Percentiles rank a stretch among this genome's conserved stretches.
These are phyloP conservation scores for Teratosphaeria pseudoeucalypti DNA, from an alignment of 2,329 filamentous ascomycete species.

Conservation along the genomic window DNA sequence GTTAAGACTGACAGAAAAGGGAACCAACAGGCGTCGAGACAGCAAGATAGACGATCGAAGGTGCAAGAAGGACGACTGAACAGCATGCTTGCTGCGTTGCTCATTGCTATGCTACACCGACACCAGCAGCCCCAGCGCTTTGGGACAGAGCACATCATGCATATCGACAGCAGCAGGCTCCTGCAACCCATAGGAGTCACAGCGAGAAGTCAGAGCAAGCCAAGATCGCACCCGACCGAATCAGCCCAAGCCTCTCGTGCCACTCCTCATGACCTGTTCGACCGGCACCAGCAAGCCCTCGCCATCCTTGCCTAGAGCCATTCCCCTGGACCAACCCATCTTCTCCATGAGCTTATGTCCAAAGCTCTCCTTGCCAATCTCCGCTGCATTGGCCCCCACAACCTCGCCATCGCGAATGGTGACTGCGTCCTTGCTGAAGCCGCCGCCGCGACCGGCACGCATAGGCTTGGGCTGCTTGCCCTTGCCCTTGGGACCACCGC, in stretches of 20 bases:
- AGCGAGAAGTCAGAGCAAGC: not conserved
- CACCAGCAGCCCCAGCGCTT: too few relatives aligned
- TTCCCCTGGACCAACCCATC: slow-evolving; percentile 92
- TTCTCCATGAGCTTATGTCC: slow-evolving; percentile 85
- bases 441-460: slow-evolving; percentile 26
- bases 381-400: slow-evolving; percentile 74
- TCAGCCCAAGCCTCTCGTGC: slow-evolving; percentile 69
- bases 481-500: slow-evolving; percentile 10
- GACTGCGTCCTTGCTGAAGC: slow-evolving; percentile 29
- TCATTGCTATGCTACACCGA: too few relatives aligned
- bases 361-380: slow-evolving; percentile 71
- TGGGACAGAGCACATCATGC: too few relatives aligned
- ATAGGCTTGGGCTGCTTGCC: slow-evolving; percentile 4
- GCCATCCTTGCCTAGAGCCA: slow-evolving; percentile 65
- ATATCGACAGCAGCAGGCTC: too few relatives aligned
- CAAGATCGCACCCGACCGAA: not conserved
- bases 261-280: slow-evolving; percentile 74
- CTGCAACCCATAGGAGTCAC: too few relatives aligned
- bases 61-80: too few relatives aligned
- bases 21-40: too few relatives aligned
- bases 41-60: too few relatives aligned
- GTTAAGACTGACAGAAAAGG: not conserved
- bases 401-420: slow-evolving; percentile 75
- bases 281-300: slow-evolving; percentile 86
- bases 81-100: too few relatives aligned